phyloP scores from a whole-genome alignment of 164 flowering plant species.

The Magnolia officinalis region DNA sequence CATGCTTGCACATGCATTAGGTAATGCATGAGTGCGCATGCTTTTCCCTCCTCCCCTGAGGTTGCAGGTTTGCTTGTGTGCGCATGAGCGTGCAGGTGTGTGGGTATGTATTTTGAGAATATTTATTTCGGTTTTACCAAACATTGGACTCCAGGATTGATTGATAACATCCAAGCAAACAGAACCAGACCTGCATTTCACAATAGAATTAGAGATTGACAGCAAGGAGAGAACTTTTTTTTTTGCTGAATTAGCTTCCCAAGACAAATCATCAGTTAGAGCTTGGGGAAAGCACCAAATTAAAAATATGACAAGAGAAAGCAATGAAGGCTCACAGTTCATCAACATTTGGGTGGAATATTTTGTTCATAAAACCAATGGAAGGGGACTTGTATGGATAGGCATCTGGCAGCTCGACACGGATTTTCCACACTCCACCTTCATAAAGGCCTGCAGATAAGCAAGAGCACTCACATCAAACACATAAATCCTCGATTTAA shows the following conservation, averaged over 20 bases:
- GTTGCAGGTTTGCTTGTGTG: neutral
- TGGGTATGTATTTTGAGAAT: neutral
- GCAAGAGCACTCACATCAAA: neutral
- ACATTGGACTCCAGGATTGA: constrained; percentile 99
- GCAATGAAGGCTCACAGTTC: constrained; percentile 59
- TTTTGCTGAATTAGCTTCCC: neutral
- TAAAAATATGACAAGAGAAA: neutral
- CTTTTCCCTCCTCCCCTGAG: neutral
- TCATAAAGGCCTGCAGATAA: constrained; percentile 73
- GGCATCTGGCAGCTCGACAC: constrained; percentile 88
- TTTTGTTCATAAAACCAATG: constrained; percentile 87
- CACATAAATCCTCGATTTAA: neutral
- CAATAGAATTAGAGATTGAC: neutral
- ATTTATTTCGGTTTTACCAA: constrained; percentile 44
- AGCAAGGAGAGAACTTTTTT: neutral
- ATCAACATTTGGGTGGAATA: constrained; percentile 95
- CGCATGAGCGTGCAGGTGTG: neutral
- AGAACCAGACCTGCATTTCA: constrained; percentile 80
- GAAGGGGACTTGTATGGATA: constrained; percentile 97
- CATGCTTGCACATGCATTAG: neutral
- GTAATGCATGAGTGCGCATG: neutral
- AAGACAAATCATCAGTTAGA: neutral
- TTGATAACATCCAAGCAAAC: constrained; percentile 98
- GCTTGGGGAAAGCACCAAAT: neutral
- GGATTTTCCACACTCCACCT: constrained; percentile 96